Evolutionary conservation across 805 yeast species (phyloP).

Genomic region (Brettanomyces nanus): DNA sequence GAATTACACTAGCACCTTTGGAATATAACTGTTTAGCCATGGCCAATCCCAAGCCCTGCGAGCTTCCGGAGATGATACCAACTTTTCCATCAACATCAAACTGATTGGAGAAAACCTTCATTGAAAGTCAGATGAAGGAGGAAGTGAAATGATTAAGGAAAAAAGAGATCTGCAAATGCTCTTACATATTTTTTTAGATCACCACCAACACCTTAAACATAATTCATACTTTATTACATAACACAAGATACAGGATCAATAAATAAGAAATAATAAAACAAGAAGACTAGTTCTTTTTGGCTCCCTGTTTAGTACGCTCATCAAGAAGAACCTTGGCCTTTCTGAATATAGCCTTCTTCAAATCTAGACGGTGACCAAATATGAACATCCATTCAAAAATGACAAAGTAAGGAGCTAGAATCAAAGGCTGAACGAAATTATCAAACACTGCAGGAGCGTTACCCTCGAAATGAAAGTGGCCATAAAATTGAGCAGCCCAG

Average conservation of each 20-base stretch:
- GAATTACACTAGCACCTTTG: slow-evolving; percentile 53
- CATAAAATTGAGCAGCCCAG: slow-evolving; percentile 83
- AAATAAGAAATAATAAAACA: not conserved
- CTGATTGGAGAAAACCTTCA: slow-evolving; percentile 3
- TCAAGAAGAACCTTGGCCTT: slow-evolving; percentile 30
- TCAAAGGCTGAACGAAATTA: slow-evolving; percentile 74
- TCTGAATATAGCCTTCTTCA: slow-evolving; percentile 41
- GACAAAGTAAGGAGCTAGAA: slow-evolving; percentile 88
- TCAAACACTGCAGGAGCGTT: slow-evolving; percentile 85
- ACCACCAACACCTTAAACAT: not conserved
- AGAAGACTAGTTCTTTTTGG: not conserved
- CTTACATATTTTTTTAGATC: not conserved
- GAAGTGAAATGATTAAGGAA: not conserved
- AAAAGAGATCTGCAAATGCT: not conserved
- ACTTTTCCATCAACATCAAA: slow-evolving; percentile 36
- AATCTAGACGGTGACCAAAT: slow-evolving; percentile 51
- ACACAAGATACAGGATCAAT: not conserved
- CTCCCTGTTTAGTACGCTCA: not conserved
- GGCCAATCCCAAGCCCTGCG: slow-evolving; percentile 87
- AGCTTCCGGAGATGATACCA: slow-evolving; percentile 84
- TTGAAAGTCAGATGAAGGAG: not conserved
- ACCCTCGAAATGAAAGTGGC: slow-evolving; percentile 76
- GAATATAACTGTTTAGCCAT: slow-evolving; percentile 45
- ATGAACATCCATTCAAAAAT: slow-evolving; percentile 65
- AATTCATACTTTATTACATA: not conserved